A percentile compares a stretch with the other conserved stretches of the same genome.
These are phyloP conservation scores for Rhinocladiella similis DNA, from an alignment of 2,329 filamentous ascomycete genomes.

Conservation along the genomic window DNA sequence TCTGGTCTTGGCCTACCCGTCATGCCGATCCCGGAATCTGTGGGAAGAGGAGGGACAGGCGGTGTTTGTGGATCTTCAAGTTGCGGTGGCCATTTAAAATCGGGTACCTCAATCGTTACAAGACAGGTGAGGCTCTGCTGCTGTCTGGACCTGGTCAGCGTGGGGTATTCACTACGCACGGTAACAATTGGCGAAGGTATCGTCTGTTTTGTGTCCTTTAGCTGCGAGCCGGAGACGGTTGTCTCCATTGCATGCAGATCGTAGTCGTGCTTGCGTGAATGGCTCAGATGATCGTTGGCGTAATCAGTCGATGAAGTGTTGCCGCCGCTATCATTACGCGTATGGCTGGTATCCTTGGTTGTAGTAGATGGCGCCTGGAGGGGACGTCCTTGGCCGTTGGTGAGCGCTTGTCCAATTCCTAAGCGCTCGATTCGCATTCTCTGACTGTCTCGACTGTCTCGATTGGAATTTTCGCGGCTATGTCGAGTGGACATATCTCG, in stretches of 20 bases:
- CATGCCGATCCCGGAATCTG: conserved; percentile 49
- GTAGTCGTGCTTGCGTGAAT: conserved; percentile 80
- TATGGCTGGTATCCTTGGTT: conserved; percentile 51
- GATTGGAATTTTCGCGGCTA: conserved; percentile 34
- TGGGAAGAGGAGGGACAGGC: conserved; percentile 48
- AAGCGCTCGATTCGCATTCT: conserved; percentile 49
- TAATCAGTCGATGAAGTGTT: conserved; percentile 76
- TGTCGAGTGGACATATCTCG: conserved; percentile 13
- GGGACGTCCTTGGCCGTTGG: neutral
- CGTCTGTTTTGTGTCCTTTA: conserved; percentile 70
- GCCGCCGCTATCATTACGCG: conserved; percentile 75
- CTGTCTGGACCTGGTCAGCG: conserved; percentile 84
- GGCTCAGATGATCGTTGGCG: conserved; percentile 54
- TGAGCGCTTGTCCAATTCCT: conserved; percentile 31
- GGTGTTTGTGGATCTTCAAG: conserved; percentile 71
- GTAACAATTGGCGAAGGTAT: conserved; percentile 91
- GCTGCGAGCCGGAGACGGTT: conserved; percentile 71
- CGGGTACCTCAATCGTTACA: conserved; percentile 88
- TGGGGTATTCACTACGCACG: conserved; percentile 94
- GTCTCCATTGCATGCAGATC: conserved; percentile 96
- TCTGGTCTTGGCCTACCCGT: conserved; percentile 38
- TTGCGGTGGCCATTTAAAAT: conserved; percentile 86
- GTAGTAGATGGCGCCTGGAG: neutral
- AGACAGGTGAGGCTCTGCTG: conserved; percentile 94
- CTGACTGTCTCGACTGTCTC: conserved; percentile 45